These are phyloP conservation scores for Cenchrus fungigraminus DNA, from an alignment of 176 grass and related monocot genomes.

Conservation along the genomic window DNA sequence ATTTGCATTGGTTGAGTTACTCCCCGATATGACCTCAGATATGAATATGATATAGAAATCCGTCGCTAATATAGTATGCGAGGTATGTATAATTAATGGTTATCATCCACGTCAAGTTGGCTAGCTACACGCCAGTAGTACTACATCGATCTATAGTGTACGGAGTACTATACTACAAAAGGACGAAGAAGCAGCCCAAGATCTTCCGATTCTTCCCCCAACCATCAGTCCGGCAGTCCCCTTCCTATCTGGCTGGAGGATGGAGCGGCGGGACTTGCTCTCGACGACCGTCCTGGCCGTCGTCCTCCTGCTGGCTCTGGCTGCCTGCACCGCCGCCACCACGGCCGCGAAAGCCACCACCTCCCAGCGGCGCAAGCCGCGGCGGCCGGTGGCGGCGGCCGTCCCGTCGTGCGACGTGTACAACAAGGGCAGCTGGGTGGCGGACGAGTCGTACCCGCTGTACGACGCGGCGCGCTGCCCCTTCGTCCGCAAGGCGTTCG, in stretches of 20 bases:
- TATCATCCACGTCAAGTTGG: not conserved
- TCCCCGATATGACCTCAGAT: too few species aligned
- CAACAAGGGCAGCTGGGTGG: constrained; percentile 64
- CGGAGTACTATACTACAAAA: too few species aligned
- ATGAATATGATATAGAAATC: too few species aligned
- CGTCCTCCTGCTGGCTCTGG: constrained; percentile 28
- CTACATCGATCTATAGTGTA: not conserved
- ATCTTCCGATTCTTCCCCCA: not conserved
- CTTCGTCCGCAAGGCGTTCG: constrained; percentile 75
- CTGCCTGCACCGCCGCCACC: constrained; percentile 2
- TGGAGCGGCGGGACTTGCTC: not conserved
- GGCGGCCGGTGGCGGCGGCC: not conserved
- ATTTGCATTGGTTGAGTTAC: too few species aligned
- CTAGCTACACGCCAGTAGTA: not conserved
- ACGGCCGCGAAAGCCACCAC: not conserved
- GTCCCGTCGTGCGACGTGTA: constrained; percentile 58
- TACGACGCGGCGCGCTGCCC: constrained; percentile 76
- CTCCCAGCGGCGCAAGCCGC: not conserved
- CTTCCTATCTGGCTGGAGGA: not conserved
- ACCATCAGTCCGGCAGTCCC: not conserved
- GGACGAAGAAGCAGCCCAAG: not conserved
- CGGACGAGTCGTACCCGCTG: constrained; percentile 73
- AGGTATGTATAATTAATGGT: not conserved
- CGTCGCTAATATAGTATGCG: not conserved
- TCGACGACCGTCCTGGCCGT: constrained; percentile 16